phyloP scores from a whole-genome alignment of 805 yeast genomes.

The Lipomyces sp. region DNA sequence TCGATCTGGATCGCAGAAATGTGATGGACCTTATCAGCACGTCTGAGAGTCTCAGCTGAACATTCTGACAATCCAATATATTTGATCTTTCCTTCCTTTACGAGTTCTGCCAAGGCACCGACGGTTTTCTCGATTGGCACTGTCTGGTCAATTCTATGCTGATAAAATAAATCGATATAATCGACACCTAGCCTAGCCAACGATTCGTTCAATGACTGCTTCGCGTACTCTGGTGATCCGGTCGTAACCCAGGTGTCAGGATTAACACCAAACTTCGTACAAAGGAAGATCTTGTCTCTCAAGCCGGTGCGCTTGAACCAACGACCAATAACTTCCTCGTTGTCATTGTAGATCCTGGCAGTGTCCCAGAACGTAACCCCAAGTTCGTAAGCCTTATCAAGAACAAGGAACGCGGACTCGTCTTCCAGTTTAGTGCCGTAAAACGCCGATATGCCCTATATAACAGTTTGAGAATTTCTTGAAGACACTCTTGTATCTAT shows the following conservation, averaged over 20 bases:
- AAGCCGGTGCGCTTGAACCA: conserved; percentile 42
- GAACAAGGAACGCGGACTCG: conserved; percentile 49
- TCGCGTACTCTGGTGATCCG: conserved; percentile 24
- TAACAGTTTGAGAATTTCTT: too few species aligned
- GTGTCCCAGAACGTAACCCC: conserved; percentile 56
- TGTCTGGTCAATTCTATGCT: conserved; percentile 63
- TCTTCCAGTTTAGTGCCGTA: conserved; percentile 24
- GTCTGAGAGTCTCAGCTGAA: conserved; percentile 55
- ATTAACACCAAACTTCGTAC: conserved; percentile 58
- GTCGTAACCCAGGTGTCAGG: conserved; percentile 35
- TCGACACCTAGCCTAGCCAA: conserved; percentile 17
- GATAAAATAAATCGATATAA: conserved; percentile 57
- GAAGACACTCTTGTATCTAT: too few species aligned
- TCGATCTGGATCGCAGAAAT: conserved; percentile 75
- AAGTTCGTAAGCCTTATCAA: conserved; percentile 49
- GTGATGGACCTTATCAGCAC: conserved; percentile 54
- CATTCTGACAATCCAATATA: conserved; percentile 77
- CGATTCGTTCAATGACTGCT: conserved; percentile 17
- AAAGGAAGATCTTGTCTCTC: conserved; percentile 46
- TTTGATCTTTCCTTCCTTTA: conserved; percentile 63
- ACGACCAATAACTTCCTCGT: conserved; percentile 52
- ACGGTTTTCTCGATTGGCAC: conserved; percentile 60
- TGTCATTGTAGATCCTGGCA: conserved; percentile 66
- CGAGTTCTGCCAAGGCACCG: conserved; percentile 52
- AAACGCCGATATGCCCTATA: conserved; percentile 29